A percentile compares a stretch with the other conserved stretches of the same genome.
Evolutionary conservation across 148 eudicot genomes (phyloP).

Genomic region (Spergularia marina): DNA sequence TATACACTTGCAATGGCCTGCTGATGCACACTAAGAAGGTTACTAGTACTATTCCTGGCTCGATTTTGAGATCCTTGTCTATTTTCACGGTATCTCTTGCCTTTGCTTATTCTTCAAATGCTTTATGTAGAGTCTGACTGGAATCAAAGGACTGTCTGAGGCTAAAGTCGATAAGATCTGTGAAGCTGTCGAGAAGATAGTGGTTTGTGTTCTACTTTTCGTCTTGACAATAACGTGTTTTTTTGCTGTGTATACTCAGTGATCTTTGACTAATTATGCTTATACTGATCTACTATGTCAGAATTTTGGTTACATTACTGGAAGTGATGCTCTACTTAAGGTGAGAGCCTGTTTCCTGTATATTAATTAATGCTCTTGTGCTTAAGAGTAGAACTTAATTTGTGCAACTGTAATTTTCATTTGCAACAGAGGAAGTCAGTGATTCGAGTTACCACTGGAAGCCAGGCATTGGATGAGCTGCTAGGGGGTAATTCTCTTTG

Average conservation of each 20-base stretch:
- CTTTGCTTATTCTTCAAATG: neutral
- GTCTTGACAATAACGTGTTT: neutral
- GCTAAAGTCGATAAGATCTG: conserved; percentile 99
- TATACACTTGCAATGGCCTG: conserved; percentile 89
- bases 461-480: conserved; percentile 84
- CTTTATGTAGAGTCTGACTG: conserved; percentile 62
- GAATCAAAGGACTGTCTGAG: conserved; percentile 94
- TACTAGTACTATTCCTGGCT: neutral
- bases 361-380: neutral
- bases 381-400: neutral
- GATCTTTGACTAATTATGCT: neutral
- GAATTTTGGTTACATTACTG: conserved; percentile 96
- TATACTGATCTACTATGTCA: conserved; percentile 23
- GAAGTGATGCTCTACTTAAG: conserved; percentile 89
- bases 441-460: conserved; percentile 85
- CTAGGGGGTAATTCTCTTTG: conserved; percentile 48
- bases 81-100: neutral
- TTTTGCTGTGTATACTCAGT: neutral
- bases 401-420: too few species aligned
- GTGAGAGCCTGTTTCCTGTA: conserved; percentile 40
- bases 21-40: conserved; percentile 99
- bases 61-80: neutral
- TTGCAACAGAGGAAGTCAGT: conserved; percentile 65
- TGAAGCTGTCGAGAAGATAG: conserved; percentile 95
- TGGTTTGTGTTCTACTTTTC: conserved; percentile 42